Base-by-base conservation (phyloP, 352 stramenopile species). In the Thraustochytrium sp. region DNA sequence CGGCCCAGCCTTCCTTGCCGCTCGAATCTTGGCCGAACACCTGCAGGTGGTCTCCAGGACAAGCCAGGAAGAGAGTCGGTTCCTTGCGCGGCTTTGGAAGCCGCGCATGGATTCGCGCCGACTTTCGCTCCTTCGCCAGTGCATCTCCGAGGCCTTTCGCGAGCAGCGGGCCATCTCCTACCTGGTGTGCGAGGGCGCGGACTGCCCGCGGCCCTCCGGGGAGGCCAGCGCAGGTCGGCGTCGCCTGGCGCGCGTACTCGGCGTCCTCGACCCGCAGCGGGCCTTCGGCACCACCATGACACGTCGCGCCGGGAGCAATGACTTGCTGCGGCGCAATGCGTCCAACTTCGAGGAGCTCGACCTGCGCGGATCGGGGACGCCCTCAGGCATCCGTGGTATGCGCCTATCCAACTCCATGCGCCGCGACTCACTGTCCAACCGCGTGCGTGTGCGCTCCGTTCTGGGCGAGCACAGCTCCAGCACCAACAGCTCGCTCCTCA, bases 61-160 rank as follows among this genome's bases (percentile, higher is more conserved):
- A 8, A 61, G 31, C 13, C 68, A 80, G 42, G 48, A 46, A n/a
- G 31, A 80, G 34, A 31, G 31, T 29, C 18, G 40, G 26, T 80
- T 80, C 38, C 68, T 80, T 38, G 68, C 53, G 11, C 31, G 48
- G 68, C 37, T 80, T 21, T 80, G 68, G 68, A 80, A 80, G 51
- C 68, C 34, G 38, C 76, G 21, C 31, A 46, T 23, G n/a, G 40
- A 80, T 31, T 75, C 76, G 51, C 31, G 31, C 5, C 34, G 34
- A 21, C 3, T n/a, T n/a, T n/a, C 29, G 18, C 53, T 61, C 18
- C 44, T 80, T 44, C 68, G 68, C 26, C 68, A 53, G 13, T 13
- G 36, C 34, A 53, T 72, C 29, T 46, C 68, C 0, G 68, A 80
- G 42, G 68, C 68, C 34, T 51, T 80, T 26, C 34, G 31, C 23